phyloP scores from a whole-genome alignment of 2,329 filamentous ascomycete genomes.

The Sarocladium kiliense region DNA sequence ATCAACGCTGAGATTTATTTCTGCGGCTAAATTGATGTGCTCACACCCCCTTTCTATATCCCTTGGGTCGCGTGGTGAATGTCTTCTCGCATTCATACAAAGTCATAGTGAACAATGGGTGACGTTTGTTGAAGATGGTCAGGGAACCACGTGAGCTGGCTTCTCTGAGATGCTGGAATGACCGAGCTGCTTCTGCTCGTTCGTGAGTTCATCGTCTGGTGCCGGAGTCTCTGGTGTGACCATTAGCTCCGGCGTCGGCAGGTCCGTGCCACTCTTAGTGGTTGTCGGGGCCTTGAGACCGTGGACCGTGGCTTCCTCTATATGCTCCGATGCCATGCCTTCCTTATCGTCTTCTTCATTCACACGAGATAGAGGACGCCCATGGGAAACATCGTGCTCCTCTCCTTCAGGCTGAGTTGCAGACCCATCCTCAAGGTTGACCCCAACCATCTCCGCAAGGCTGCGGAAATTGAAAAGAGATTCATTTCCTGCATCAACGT shows the following conservation, averaged over 20 bases:
- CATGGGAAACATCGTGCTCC: constrained; percentile 13
- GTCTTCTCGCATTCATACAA: background rate
- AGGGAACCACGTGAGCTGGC: constrained; percentile 28
- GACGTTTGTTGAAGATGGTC: background rate
- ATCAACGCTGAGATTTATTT: background rate
- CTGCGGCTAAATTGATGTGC: background rate
- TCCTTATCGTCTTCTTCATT: constrained; percentile 31
- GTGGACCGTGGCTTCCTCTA: constrained; percentile 18
- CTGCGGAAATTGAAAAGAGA: constrained; percentile 90
- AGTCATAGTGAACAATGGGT: background rate
- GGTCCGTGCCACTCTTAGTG: constrained; percentile 10
- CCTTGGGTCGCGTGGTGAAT: background rate
- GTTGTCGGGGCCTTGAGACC: background rate
- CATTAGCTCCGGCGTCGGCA: constrained; percentile 36
- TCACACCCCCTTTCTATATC: background rate
- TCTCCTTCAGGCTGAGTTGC: constrained; percentile 23
- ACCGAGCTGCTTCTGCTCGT: constrained; percentile 40
- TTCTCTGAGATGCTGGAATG: constrained; percentile 31
- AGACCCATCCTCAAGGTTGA: constrained; percentile 45
- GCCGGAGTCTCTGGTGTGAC: constrained; percentile 47
- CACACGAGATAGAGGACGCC: constrained; percentile 29
- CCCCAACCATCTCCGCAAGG: constrained; percentile 76
- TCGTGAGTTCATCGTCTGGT: constrained; percentile 23
- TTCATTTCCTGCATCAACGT: constrained; percentile 54
- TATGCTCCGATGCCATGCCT: constrained; percentile 25